Base-by-base conservation (phyloP, 2,329 filamentous ascomycete species). In the Fusarium proliferatum region DNA sequence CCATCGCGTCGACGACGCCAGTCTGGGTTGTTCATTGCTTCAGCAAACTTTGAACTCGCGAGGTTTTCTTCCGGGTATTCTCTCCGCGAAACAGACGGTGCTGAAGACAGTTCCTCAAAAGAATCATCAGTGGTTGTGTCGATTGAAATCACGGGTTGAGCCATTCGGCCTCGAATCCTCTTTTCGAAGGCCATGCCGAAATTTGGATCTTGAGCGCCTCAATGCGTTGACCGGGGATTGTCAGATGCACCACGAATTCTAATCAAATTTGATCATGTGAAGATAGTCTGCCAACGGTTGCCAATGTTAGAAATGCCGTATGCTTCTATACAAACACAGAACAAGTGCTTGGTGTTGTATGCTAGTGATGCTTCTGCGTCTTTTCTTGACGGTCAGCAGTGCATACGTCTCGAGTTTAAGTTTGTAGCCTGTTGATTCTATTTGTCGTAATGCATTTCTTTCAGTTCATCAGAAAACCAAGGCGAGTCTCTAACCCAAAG, bases 1-100 rank as follows among this genome's bases (percentile, higher is more conserved):
- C 69, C 61, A 13, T 72, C 69, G 15, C 71, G 65, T 38, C 81
- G 80, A 34, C 69, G 72, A 38, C 81, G 79, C 81, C 81, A 83
- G 55, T 83, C 76, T 19, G 80, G 80, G 34, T 83, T 81, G 30
- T 76, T 80, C 78, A 83, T 79, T 30, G 81, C 81, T 65, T 81
- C 78, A 12, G 66, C 56, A 43, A 79, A 77, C 46, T 77, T 80
- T 33, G 75, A 77, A 30, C 45, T 61, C 11, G 57, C 12, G 16
- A 61, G 67, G 10, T 67, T 51, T 3, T 79, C 79, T 15, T 74
- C 77, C 17, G 65, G 66, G 23, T 68, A 41, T 3, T 77, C 69
- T 49, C 58, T 69, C 15, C 72, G 59, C 16, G 45, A 39, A 28
- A 45, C 15, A 42, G 41, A 33, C 19, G 66, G 52, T 9, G 39